A percentile compares a stretch with the other conserved stretches of the same genome.
These are phyloP conservation scores for Adansonia rubrostipa DNA, from an alignment of 441 rosid species.

Conservation along the genomic window DNA sequence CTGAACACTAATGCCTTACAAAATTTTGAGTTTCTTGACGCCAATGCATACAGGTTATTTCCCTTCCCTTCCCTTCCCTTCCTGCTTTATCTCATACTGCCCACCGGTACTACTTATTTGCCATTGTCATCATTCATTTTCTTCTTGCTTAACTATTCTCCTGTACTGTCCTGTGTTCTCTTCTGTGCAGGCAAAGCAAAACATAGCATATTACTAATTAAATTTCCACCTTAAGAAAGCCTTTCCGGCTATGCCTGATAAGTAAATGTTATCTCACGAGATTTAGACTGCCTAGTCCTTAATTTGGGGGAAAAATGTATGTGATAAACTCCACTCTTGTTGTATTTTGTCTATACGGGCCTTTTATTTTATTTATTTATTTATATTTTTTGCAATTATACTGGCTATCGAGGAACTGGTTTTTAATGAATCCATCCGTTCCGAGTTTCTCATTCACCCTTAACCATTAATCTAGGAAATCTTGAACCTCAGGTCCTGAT, in stretches of 20 bases:
- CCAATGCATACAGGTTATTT: constrained; percentile 63
- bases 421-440: neutral
- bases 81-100: neutral
- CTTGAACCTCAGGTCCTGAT: neutral
- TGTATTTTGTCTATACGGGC: neutral
- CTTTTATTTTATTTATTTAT: no score
- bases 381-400: neutral
- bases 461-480: neutral
- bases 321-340: neutral
- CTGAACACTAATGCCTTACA: constrained; percentile 64
- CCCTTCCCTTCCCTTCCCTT: constrained; percentile 12
- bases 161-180: neutral
- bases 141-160: constrained; percentile 4
- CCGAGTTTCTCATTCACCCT: neutral
- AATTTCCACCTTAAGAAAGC: neutral
- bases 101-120: neutral
- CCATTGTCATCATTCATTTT: neutral
- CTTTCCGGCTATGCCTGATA: neutral
- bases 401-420: neutral
- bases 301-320: neutral
- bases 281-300: neutral
- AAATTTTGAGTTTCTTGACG: constrained; percentile 53
- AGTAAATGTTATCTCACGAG: no score
- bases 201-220: neutral
- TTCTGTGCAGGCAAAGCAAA: neutral